Base-by-base conservation (phyloP, 73 alveolate species). In the Diophrys appendiculata region DNA sequence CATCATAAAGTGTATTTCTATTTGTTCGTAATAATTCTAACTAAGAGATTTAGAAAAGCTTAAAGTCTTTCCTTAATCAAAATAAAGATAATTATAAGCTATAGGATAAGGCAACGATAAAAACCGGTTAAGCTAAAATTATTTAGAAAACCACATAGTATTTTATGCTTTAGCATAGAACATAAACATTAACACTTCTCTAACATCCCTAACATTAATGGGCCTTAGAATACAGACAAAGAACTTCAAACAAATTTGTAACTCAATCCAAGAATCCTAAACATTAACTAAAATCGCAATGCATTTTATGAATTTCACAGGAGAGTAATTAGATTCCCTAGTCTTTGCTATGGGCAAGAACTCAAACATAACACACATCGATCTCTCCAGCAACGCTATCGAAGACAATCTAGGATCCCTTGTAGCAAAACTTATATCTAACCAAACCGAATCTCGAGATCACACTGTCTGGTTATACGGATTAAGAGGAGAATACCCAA, bases 401-500 rank as follows among this genome's bases (percentile, higher is more conserved):
- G 82, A 53, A 52, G 96, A 89, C 65, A 60, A 80, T 33, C 53
- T 32, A 54, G 54, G 89, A 1, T 65, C 72, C 33, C 73, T 89
- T 81, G 53, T 89, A 32, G 90, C 93, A 14, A 84, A 90, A 55
- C 68, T 89, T 25, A 82, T 89, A 14, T 33, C 78, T 52, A 70
- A 87, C 26, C 88, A 89, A 70, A 70, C 89, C 25, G 93, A 89
- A 74, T 54, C 91, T 34, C 78, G 96, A 69, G 96, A 89, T 64
- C 85, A 89, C 32, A 33, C 80, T 0, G 70, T 89, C 8, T 89
- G 96, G 93, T 54, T 91, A 5, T 82, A 67, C 52, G 80, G 85
- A 23, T 67, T 89, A 60, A 79, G 96, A 80, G 90, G 90, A 53
- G 96, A 90, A 74, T 43, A 71, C 2, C 96, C 96, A 3, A 72